phyloP scores from a whole-genome alignment of 441 rosid genomes.

The Erodium moschatum region DNA sequence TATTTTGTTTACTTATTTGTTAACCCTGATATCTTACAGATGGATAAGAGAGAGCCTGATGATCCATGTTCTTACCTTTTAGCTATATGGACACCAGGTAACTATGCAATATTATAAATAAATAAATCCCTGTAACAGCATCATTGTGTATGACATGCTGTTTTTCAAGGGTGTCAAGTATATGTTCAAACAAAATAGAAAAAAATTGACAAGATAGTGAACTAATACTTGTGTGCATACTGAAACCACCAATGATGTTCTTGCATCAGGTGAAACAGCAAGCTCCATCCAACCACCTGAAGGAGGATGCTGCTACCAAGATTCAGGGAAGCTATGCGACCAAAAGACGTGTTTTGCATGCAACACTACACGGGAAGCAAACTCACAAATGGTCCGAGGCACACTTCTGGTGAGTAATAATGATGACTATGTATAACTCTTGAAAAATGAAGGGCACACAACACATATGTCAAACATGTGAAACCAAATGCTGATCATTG shows the following conservation, averaged over 20 bases:
- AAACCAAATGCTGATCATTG: conserved; percentile 4
- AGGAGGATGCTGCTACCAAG: conserved; percentile 33
- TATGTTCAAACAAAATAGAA: not conserved
- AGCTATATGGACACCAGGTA: conserved; percentile 97
- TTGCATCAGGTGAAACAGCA: conserved; percentile 44
- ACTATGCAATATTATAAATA: conserved; percentile 14
- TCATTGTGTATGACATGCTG: not conserved
- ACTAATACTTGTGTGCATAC: not conserved
- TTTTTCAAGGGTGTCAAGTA: not conserved
- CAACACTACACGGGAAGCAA: conserved; percentile 39
- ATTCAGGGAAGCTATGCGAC: conserved; percentile 27
- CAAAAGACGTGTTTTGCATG: conserved; percentile 46
- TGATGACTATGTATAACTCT: not conserved
- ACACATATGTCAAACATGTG: not conserved
- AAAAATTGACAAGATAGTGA: not conserved
- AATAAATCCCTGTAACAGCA: not conserved
- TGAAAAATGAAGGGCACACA: not conserved
- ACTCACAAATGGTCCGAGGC: conserved; percentile 46
- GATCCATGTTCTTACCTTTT: conserved; percentile 93
- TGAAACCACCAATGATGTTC: not conserved
- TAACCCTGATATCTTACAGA: conserved; percentile 32
- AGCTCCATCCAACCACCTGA: conserved; percentile 41
- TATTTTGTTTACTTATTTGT: not conserved
- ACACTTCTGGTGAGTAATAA: conserved; percentile 43
- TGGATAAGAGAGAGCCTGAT: conserved; percentile 77